These are phyloP conservation scores for Phytophthora lateralis DNA, from an alignment of 352 stramenopile genomes.

Conservation along the genomic window DNA sequence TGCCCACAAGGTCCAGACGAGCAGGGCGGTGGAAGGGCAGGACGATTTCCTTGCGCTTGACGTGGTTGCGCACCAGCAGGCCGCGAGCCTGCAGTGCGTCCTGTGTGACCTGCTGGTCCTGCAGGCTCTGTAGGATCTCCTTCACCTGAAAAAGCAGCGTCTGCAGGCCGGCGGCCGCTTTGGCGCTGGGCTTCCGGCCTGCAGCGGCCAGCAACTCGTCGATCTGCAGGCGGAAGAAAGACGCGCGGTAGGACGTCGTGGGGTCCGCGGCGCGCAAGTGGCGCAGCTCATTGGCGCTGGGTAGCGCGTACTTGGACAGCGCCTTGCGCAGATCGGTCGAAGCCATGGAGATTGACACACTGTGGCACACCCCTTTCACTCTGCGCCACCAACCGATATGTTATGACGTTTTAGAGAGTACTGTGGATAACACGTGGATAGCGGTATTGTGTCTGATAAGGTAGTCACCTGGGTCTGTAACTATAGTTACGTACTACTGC, in stretches of 20 bases:
- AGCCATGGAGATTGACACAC: conserved; percentile 12
- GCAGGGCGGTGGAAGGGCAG: conserved; percentile 80
- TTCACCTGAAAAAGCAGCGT: conserved; percentile 86
- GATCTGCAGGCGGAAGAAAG: conserved; percentile 87
- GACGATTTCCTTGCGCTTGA: conserved; percentile 87
- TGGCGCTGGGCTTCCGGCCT: conserved; percentile 59
- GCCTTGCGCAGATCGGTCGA: conserved; percentile 63
- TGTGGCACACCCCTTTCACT: conserved; percentile 16
- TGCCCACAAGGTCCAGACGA: conserved; percentile 85
- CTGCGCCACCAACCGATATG: conserved; percentile 24
- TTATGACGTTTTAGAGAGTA: no score
- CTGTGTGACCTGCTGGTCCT: conserved; percentile 77
- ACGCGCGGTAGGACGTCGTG: conserved; percentile 74
- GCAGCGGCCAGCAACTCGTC: conserved; percentile 84
- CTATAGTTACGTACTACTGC: no score
- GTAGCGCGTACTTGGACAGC: conserved; percentile 90
- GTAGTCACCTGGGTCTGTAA: no score
- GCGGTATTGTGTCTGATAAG: no score
- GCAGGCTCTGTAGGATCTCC: conserved; percentile 64
- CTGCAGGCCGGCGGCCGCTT: conserved; percentile 55
- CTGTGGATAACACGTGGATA: no score
- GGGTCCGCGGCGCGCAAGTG: conserved; percentile 82
- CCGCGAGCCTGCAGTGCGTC: conserved; percentile 62
- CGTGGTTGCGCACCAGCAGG: conserved; percentile 69
- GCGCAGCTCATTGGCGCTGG: conserved; percentile 80